Base-by-base conservation (phyloP, 345 rosid species). In the Erodium maritimum region DNA sequence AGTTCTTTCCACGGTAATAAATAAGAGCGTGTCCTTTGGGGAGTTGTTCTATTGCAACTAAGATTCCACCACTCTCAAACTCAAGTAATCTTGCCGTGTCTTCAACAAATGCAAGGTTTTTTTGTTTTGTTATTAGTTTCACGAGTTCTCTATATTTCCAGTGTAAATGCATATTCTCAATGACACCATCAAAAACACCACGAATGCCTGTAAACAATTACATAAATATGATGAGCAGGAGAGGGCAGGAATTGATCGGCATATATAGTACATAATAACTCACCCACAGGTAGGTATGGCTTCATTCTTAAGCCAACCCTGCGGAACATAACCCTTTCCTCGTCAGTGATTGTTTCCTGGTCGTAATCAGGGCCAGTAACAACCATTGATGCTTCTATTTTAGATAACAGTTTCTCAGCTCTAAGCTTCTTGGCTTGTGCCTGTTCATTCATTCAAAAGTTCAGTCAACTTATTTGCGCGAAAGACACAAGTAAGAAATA, bases 81-180 rank as follows among this genome's bases (percentile, higher is more conserved):
- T 93, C 99, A 73, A 93, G 71, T 65, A 93, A 69, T 74, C 90
- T 77, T 65, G 96, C 94, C 0, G 95, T 82, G 70, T 89, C 99
- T 76, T 93, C 96, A 69, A 89, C 95, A 73, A 86, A 89, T 56
- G 90, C 79, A 66, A 82, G 88, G 14, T 80, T 85, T 83, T 93
- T 93, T 72, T 89, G 99, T 68, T 93, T 93, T 56, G 84, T 70
- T 73, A 93, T 86, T 63, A 93, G 90, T 77, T 93, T 93, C 84
- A 89, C 99, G 56, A 93, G 79, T 74, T 93, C 99, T 65, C 96
- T 83, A 76, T 93, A 84, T 78, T 93, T 93, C 99, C 99, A 93
- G 59, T 93, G 99, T 78, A 93, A 69, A 76, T 93, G 99, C 99
- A 93, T 93, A 70, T 93, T 89, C 77, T 93, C 99, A 69, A 93